phyloP scores from a whole-genome alignment of 2,329 filamentous ascomycete genomes.

The Diaporthe citrichinensis region DNA sequence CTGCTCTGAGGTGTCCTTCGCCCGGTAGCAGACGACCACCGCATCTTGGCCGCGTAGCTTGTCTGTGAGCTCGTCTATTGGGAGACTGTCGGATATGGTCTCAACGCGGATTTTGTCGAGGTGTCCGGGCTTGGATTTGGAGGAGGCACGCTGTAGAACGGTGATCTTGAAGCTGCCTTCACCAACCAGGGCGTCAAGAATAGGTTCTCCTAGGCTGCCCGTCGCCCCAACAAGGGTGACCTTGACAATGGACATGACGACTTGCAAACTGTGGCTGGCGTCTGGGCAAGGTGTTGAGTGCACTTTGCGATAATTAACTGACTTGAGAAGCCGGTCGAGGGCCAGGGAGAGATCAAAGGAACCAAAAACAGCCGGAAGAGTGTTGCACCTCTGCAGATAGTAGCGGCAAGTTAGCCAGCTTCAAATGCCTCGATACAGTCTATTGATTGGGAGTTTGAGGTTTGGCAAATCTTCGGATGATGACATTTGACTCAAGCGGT shows the following conservation, averaged over 20 bases:
- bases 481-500: background rate
- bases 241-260: constrained; percentile 51
- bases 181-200: constrained; percentile 51
- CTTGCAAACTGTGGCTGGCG: background rate
- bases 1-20: constrained; percentile 49
- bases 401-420: background rate
- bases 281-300: background rate
- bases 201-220: constrained; percentile 53
- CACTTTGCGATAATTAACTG: background rate
- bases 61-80: constrained; percentile 48
- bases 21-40: constrained; percentile 53
- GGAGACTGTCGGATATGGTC: constrained; percentile 51
- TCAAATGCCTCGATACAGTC: too few species aligned
- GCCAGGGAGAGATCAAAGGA: background rate
- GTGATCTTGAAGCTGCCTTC: constrained; percentile 51
- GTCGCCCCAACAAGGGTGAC: constrained; percentile 56
- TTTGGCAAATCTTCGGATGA: background rate
- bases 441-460: background rate
- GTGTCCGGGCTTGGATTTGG: constrained; percentile 46
- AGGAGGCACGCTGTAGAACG: constrained; percentile 52
- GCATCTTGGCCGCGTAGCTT: constrained; percentile 54
- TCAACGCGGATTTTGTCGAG: constrained; percentile 43
- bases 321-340: background rate
- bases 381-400: background rate
- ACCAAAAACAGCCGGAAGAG: background rate